Percentiles rank a stretch among this genome's conserved stretches.
phyloP scores from a whole-genome alignment of 2,329 filamentous ascomycete genomes.

The Penicillium sp. region DNA sequence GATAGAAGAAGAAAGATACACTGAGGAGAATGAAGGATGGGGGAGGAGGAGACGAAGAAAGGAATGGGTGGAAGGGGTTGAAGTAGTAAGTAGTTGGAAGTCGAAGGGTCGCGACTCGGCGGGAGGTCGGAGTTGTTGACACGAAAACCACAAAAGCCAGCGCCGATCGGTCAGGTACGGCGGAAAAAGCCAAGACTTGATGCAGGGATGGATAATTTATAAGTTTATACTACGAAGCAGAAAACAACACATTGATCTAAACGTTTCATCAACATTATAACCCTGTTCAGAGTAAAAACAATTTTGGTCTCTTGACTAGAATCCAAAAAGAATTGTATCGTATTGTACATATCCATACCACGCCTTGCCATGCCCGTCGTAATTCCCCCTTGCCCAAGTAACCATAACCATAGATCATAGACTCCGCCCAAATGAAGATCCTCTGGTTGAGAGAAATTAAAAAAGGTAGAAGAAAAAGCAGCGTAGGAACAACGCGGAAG shows the following conservation, averaged over 20 bases:
- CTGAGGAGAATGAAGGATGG: not conserved
- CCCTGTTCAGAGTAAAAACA: not conserved
- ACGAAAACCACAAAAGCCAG: conserved; percentile 39
- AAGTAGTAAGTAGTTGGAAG: not conserved
- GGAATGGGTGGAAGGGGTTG: not conserved
- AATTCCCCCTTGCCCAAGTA: not conserved
- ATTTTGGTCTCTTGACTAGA: not conserved
- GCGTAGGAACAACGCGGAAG: not conserved
- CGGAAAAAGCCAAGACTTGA: not conserved
- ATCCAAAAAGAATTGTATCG: not conserved
- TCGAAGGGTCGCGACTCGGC: not conserved
- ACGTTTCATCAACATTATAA: not conserved
- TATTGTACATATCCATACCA: conserved; percentile 2
- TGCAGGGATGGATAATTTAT: no score
- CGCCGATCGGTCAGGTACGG: conserved; percentile 27
- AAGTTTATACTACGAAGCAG: no score
- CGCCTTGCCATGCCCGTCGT: not conserved
- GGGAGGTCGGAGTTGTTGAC: conserved; percentile 37
- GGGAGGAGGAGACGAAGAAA: not conserved
- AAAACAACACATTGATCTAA: not conserved
- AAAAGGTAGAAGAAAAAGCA: not conserved
- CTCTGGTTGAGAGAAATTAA: not conserved
- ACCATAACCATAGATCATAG: not conserved
- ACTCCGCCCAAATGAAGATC: not conserved
- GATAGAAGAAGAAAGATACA: not conserved